These are phyloP conservation scores for Vigna mungo DNA, from an alignment of 306 rosid species.

Conservation along the genomic window DNA sequence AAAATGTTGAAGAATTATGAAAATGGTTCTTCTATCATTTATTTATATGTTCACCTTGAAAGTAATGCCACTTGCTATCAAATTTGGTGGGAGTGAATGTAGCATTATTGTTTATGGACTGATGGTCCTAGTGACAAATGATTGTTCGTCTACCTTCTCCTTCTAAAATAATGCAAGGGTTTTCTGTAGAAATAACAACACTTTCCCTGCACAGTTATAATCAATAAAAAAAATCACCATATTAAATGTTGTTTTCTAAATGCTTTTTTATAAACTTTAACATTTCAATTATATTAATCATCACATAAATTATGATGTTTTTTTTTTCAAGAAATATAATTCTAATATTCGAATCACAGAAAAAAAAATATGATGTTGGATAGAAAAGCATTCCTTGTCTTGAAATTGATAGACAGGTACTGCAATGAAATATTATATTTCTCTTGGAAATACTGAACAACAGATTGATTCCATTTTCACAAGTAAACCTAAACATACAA, in stretches of 20 bases:
- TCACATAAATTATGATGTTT: too few relatives aligned
- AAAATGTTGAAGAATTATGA: neutral
- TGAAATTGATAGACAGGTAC: too few relatives aligned
- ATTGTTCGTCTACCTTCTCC: neutral
- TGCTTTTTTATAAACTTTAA: too few relatives aligned
- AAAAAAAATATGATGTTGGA: too few relatives aligned
- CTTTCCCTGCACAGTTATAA: too few relatives aligned
- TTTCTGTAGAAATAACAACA: neutral
- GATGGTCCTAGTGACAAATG: neutral
- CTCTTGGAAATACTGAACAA: constrained; percentile 60
- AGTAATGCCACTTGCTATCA: neutral
- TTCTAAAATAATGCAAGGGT: neutral
- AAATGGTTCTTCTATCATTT: neutral
- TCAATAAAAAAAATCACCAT: too few relatives aligned
- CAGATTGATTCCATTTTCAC: constrained; percentile 45
- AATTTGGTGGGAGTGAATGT: neutral
- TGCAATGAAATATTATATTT: constrained; percentile 39
- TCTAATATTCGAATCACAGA: too few relatives aligned
- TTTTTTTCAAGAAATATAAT: too few relatives aligned
- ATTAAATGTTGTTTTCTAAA: too few relatives aligned
- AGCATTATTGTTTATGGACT: neutral
- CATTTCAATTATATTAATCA: too few relatives aligned
- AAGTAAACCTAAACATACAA: constrained; percentile 61
- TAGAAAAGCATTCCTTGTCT: too few relatives aligned
- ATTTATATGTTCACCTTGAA: neutral